Percentiles rank a stretch among this genome's conserved stretches.
Evolutionary conservation across 2,329 filamentous ascomycete species (phyloP).

Genomic region (Calonectria leucothoes): DNA sequence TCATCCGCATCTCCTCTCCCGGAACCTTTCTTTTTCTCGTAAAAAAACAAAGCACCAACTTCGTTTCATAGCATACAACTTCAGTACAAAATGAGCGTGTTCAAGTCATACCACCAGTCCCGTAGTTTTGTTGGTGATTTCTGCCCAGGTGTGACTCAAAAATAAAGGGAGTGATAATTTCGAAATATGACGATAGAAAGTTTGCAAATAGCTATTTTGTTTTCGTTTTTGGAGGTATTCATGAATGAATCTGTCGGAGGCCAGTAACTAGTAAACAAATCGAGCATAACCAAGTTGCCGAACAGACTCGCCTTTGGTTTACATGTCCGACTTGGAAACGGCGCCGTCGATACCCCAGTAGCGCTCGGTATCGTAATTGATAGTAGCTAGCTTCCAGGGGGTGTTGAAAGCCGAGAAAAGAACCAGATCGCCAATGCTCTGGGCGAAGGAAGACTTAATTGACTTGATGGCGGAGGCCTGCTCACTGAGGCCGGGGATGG

Average conservation of each 20-base stretch:
- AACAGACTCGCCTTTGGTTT: neutral
- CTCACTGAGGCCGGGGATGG: constrained; percentile 75
- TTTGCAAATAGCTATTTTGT: neutral
- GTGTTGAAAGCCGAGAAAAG: constrained; percentile 87
- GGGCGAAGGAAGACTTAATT: constrained; percentile 69
- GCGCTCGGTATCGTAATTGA: constrained; percentile 78
- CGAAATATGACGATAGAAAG: neutral
- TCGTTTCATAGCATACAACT: neutral
- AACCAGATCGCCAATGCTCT: constrained; percentile 65
- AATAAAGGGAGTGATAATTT: neutral
- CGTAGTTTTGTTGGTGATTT: neutral
- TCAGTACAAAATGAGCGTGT: neutral
- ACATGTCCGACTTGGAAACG: constrained; percentile 34
- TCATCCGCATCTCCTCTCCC: no score
- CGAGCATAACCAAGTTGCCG: neutral
- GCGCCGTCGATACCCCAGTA: constrained; percentile 76
- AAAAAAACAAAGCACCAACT: no score
- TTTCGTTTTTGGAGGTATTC: neutral
- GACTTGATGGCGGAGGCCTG: constrained; percentile 75
- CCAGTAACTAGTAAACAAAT: neutral
- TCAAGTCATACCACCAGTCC: neutral
- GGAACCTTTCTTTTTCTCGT: no score
- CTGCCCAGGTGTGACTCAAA: neutral
- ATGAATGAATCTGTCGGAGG: neutral
- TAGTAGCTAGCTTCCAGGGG: constrained; percentile 77